Evolutionary conservation across 176 grass and related monocot genomes (phyloP), one percentile per base, ranked within the genome.

Genomic region (Pontederia paniculata): DNA sequence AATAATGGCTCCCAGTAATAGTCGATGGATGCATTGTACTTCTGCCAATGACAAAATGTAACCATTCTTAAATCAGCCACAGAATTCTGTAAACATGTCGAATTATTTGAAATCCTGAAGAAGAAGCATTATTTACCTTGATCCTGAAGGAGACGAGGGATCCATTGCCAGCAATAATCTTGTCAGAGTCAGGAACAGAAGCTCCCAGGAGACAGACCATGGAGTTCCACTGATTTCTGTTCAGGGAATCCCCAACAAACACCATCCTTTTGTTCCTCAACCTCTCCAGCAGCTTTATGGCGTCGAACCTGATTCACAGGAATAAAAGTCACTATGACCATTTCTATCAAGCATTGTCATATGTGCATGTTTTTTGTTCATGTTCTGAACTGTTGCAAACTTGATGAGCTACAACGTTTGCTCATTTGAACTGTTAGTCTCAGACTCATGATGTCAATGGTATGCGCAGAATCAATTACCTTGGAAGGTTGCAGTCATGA

Each of bases 1-100:
- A 96, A 77, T 52, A 89, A 71, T 49, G 90, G 82, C 18, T 85
- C 77, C 90, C 90, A 96, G 68, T 96, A 89, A 66, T 86, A 96
- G 8, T 96, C 85, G 14, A 96, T 72, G 0, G 90, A 83, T 42
- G 76, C 74, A 44, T 89, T 89, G 50, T 83, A 78, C 71, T 95
- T 82, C 82, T 86, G 49, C 46, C 43, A n/a, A 42, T 75, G 15
- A 15, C 17, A 58, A 22, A 47, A n/a, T n/a, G n/a, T n/a, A n/a
- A n/a, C n/a, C n/a, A n/a, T n/a, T n/a, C n/a, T 5, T 15, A 15
- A 50, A 11, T 2, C 0, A 50, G 1, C 0, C 20, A 13, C 2
- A 17, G 4, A 22, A 21, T 25, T 21, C 17, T 21, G 19, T 9
- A 55, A 1, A 11, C 53, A 10, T 21, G 17, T 11, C 21, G 10